These are phyloP conservation scores for Cercophora newfieldiana DNA, from an alignment of 495 filamentous ascomycete species.

Conservation along the genomic window DNA sequence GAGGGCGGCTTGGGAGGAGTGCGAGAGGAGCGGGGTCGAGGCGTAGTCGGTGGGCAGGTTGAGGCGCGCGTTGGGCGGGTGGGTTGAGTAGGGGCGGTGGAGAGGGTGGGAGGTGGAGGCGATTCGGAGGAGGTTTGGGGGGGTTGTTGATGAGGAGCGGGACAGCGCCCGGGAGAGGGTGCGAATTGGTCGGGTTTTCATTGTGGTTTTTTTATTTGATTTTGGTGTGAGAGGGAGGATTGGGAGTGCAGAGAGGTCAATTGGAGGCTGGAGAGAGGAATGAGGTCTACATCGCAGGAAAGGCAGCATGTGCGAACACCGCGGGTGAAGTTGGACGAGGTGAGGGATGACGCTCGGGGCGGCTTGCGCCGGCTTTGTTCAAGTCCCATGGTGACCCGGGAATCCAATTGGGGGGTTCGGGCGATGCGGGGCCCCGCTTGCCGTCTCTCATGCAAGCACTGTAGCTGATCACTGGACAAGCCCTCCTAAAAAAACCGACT, in stretches of 20 bases:
- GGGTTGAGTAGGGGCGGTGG: constrained; percentile 44
- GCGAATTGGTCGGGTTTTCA: constrained; percentile 1
- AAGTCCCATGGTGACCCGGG: not conserved
- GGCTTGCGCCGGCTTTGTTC: not conserved
- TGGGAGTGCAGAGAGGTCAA: not conserved
- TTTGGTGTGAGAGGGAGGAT: not conserved
- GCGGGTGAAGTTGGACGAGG: not conserved
- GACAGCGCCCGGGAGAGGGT: not conserved
- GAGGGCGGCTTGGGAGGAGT: constrained; percentile 70
- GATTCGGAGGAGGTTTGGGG: not conserved
- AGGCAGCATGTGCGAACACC: not conserved
- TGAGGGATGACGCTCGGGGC: not conserved
- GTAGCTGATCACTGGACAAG: not conserved
- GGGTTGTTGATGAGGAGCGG: too few relatives aligned
- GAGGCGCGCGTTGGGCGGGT: constrained; percentile 58
- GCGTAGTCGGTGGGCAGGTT: constrained; percentile 91
- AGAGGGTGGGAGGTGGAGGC: not conserved
- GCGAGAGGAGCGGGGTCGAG: constrained; percentile 75
- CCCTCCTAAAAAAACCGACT: not conserved
- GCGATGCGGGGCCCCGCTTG: not conserved
- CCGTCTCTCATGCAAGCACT: constrained; percentile 4
- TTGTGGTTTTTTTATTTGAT: not conserved
- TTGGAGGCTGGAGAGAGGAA: not conserved
- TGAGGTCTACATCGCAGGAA: not conserved
- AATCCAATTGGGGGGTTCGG: not conserved